Evolutionary conservation across 768 basidiomycete species (phyloP), one percentile per base, ranked within the genome.

Genomic region (Pulveroboletus frians): DNA sequence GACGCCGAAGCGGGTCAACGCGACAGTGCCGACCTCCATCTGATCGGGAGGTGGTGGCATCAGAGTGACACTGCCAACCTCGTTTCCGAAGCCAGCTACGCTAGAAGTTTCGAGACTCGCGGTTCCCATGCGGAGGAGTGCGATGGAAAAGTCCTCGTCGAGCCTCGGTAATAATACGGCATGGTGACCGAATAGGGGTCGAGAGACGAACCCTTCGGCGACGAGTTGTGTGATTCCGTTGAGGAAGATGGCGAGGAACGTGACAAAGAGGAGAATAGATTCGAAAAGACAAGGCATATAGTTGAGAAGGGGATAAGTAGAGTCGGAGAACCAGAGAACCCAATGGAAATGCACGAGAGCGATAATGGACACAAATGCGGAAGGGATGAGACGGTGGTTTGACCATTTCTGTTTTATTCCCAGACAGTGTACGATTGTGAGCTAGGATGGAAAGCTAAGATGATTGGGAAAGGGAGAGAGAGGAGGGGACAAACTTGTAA

Each of bases 101-200:
- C 80, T 81, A 0, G 86, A 88, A 0, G 84, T 82, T 61, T 90
- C 88, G 42, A 90, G 71, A 53, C 83, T 85, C 4, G 85, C 85
- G 1, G 84, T 84, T 17, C 85, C 85, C 17, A 88, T 71, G 18
- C 88, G 79, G 37, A 89, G 71, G 34, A 90, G 72, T 3, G 83
- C 77, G 18, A 88, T 75, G 6, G 80, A 78, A 65, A 85, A 88
- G 60, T 88, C 85, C 63, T 88, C 86, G 34, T 88, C 84, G 62
- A 73, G 74, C 15, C 76, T 78, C 2, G 83, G 72, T 32, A 74
- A 56, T 29, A 78, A 61, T 20, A 64, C 67, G 62, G 72, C 59
- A 51, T 65, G 58, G 21, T 66, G 67, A 7, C 81, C 82, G 29
- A 83, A 76, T n/a, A 87, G 69, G 10, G 84, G 74, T 3, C 80